These are phyloP conservation scores for Eutrema salsugineum DNA, from an alignment of 441 rosid species.

Conservation along the genomic window DNA sequence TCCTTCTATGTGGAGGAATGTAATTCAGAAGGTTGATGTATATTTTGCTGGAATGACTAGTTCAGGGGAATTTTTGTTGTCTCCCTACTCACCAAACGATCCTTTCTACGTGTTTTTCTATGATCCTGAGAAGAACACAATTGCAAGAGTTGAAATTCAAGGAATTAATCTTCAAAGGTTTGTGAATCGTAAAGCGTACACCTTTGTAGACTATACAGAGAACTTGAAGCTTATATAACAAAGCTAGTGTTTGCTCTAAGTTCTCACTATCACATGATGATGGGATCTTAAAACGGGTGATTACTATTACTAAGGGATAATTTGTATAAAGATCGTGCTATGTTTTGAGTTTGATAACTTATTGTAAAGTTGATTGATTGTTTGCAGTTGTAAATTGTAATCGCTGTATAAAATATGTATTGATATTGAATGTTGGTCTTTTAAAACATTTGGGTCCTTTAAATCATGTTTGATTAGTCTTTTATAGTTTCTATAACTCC, in stretches of 20 bases:
- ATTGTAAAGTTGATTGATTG: no score
- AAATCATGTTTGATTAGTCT: no score
- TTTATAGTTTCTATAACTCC: no score
- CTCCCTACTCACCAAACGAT: neutral
- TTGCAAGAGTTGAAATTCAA: neutral
- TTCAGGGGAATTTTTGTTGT: neutral
- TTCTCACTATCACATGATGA: neutral
- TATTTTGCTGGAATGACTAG: neutral
- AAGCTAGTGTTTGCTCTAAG: neutral
- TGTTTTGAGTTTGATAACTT: no score
- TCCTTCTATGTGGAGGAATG: neutral
- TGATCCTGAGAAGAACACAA: neutral
- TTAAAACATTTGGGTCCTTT: no score
- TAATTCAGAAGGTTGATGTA: neutral
- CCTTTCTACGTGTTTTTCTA: slow-evolving; percentile 5
- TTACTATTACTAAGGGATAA: neutral
- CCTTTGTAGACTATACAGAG: neutral
- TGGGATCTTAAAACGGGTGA: neutral
- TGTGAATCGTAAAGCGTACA: neutral
- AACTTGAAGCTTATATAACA: neutral
- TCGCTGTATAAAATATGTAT: no score
- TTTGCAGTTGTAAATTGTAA: no score
- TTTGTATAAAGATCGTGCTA: neutral
- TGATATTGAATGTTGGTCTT: no score
- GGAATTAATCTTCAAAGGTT: neutral